These are phyloP conservation scores for Linnemannia zychae DNA, from an alignment of 192 early-diverging fungal species.

Conservation along the genomic window DNA sequence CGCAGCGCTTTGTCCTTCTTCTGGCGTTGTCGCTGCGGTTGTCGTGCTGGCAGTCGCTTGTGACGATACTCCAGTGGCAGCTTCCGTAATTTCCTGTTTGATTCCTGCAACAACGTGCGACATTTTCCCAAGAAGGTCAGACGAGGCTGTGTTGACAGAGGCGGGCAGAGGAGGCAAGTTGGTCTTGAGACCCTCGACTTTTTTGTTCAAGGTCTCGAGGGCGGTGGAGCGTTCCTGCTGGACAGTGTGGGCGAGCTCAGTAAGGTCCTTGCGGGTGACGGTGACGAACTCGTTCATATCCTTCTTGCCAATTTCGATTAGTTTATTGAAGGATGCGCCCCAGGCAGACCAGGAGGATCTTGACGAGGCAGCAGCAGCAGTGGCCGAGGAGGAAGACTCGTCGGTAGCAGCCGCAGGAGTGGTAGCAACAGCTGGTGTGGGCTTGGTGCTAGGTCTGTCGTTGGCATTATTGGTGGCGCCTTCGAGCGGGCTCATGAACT, in stretches of 20 bases:
- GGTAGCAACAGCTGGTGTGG: background rate
- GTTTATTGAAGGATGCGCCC: slow-evolving; percentile 52
- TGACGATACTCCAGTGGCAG: slow-evolving; percentile 32
- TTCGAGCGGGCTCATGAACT: slow-evolving; percentile 54
- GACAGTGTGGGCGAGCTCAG: slow-evolving; percentile 63
- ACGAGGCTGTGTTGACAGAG: slow-evolving; percentile 37
- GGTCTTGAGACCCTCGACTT: slow-evolving; percentile 45
- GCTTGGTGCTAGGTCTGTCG: slow-evolving; percentile 27
- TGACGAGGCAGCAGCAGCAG: slow-evolving; percentile 23
- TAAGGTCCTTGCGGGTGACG: slow-evolving; percentile 64
- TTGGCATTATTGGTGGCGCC: slow-evolving; percentile 27
- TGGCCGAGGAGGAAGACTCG: background rate
- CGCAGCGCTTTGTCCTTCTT: background rate
- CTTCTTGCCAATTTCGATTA: slow-evolving; percentile 55
- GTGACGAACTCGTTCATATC: slow-evolving; percentile 63
- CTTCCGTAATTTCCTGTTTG: slow-evolving; percentile 48
- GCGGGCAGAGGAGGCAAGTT: slow-evolving; percentile 38
- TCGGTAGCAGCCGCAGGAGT: background rate
- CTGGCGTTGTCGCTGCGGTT: background rate
- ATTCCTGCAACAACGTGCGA: slow-evolving; percentile 42
- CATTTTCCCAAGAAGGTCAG: slow-evolving; percentile 35
- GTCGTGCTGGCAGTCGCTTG: background rate
- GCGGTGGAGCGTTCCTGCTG: slow-evolving; percentile 57
- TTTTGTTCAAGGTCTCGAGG: slow-evolving; percentile 38
- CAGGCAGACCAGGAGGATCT: slow-evolving; percentile 45